phyloP scores from a whole-genome alignment of 2,329 filamentous ascomycete genomes.

The Arthrobotrys entomopaga region DNA sequence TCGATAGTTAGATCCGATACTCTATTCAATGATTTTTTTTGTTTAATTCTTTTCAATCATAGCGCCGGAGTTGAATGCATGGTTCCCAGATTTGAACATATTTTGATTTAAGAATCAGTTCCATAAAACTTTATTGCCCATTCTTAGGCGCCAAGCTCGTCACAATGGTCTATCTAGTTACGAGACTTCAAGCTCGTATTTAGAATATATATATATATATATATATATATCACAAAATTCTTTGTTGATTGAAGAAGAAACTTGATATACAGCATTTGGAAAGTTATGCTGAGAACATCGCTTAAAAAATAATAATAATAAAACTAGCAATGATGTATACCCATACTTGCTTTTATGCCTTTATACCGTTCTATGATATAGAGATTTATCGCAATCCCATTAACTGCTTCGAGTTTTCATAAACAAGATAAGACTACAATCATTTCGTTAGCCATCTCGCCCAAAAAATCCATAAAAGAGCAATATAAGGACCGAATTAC shows the following conservation, averaged over 20 bases:
- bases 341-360: conserved; percentile 62
- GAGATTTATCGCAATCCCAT: conserved; percentile 66
- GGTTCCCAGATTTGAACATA: background rate
- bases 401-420: conserved; percentile 85
- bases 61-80: conserved; percentile 11
- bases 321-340: conserved; percentile 69
- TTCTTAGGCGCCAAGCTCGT: background rate
- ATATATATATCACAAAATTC: background rate
- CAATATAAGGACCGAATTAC: conserved; percentile 61
- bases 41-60: background rate
- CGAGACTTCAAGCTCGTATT: no score
- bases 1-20: background rate
- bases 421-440: conserved; percentile 77
- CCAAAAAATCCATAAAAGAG: conserved; percentile 10
- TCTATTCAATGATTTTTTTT: conserved; percentile 2
- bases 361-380: conserved; percentile 26
- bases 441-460: conserved; percentile 45
- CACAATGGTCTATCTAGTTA: no score
- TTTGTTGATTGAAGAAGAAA: background rate
- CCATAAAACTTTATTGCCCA: background rate
- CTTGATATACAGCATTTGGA: background rate
- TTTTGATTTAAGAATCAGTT: conserved; percentile 61
- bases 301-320: conserved; percentile 63
- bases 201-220: no score
- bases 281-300: conserved; percentile 56